A percentile compares a stretch with the other conserved stretches of the same genome.
phyloP scores from a whole-genome alignment of 495 filamentous ascomycete species.

The Amphirosellinia nigrospora region DNA sequence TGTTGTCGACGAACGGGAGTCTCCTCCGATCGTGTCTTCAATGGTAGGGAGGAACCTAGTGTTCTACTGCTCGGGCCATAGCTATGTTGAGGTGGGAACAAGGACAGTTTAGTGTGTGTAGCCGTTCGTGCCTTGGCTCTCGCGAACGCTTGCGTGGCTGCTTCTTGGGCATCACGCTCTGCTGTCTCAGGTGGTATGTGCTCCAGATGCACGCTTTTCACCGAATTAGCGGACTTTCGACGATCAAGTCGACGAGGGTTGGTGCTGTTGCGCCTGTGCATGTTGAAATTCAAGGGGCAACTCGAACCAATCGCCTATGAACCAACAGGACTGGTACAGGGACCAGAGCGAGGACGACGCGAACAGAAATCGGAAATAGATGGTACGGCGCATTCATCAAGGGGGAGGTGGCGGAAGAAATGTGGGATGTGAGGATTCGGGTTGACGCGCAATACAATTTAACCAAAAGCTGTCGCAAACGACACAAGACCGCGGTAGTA shows the following conservation, averaged over 20 bases:
- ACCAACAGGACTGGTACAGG: neutral
- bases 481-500: slow-evolving; percentile 27
- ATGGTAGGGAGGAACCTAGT: neutral
- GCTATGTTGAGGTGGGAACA: slow-evolving; percentile 40
- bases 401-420: neutral
- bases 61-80: neutral
- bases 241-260: slow-evolving; percentile 56
- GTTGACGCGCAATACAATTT: slow-evolving; percentile 25
- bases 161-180: slow-evolving; percentile 67
- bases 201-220: slow-evolving; percentile 55
- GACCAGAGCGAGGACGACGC: neutral
- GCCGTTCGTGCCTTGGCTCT: slow-evolving; percentile 56
- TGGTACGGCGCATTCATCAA: neutral
- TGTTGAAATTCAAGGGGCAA: slow-evolving; percentile 7
- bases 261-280: slow-evolving; percentile 37
- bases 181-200: slow-evolving; percentile 61
- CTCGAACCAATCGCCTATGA: neutral
- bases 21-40: slow-evolving; percentile 16
- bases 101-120: slow-evolving; percentile 29
- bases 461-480: slow-evolving; percentile 29
- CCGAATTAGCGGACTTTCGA: slow-evolving; percentile 69
- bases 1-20: slow-evolving; percentile 46
- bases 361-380: neutral
- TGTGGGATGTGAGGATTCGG: neutral
- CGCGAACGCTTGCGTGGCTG: slow-evolving; percentile 70